Base-by-base conservation (phyloP, 1,284 basidiomycete species). In the Irpex sp. region DNA sequence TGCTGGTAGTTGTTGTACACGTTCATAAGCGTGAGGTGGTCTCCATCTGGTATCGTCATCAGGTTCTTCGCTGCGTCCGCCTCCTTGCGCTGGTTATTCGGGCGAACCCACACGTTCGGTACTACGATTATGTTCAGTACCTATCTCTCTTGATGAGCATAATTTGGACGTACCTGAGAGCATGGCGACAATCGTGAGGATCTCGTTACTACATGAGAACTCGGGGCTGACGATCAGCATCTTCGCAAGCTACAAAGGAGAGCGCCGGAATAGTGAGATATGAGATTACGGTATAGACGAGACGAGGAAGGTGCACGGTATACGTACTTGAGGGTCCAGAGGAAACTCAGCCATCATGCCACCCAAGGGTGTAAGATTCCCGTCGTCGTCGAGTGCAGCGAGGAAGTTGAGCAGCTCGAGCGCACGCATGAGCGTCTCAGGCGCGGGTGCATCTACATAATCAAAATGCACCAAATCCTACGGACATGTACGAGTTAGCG, bases 261-360 rank as follows among this genome's bases (percentile, higher is more conserved):
- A 49, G 47, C 57, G 3, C 13, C 49, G 46, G 5, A 1, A 31
- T 11, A 13, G 59, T 17, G n/a, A 4, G 15, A 21, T 21, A 33
- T 43, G 47, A 37, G 58, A 15, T 4, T 39, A 39, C 37, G 15
- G 7, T 43, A n/a, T 43, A 43, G 39, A 11, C 2, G 31, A 31
- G 5, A 31, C 31, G 31, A n/a, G 31, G 31, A 6, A 6, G 31
- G 31, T 33, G 31, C n/a, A n/a, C 47, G 39, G 33, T 54, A 13
- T 19, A 67, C 76, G 46, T 67, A 89, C 90, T 81, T 98, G 97
- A 36, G 97, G 97, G 74, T 99, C 97, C 33, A 99, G 83, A 13
- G 97, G 97, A 79, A 99, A 98, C 68, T 98, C 96, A 9, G 97
- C 97, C 97, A 99, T 98, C 65, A 96, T 92, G 55, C 79, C 81